These are phyloP conservation scores for Sphaerulina musiva DNA, from an alignment of 2,329 filamentous ascomycete genomes.

Conservation along the genomic window DNA sequence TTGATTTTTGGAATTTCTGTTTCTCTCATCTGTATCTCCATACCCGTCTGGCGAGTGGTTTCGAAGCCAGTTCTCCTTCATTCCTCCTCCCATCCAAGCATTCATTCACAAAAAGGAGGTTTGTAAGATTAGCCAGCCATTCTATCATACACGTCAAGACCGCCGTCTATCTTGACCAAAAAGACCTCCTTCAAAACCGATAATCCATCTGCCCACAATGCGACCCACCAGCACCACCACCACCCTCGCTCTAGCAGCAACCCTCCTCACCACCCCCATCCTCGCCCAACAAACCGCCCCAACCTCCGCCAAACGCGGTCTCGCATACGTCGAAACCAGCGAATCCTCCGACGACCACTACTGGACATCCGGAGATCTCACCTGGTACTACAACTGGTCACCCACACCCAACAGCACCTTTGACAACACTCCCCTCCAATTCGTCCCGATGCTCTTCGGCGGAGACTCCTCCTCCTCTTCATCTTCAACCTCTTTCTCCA, in stretches of 20 bases:
- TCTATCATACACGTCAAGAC: too few species aligned
- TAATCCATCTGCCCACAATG: conserved; percentile 14
- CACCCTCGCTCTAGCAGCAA: conserved; percentile 5
- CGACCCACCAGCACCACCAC: conserved; percentile 3
- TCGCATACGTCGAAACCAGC: conserved; percentile 58
- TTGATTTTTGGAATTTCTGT: too few species aligned
- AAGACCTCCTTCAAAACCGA: too few species aligned
- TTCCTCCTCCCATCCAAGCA: too few species aligned
- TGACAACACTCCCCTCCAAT: conserved; percentile 54
- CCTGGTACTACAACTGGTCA: conserved; percentile 82
- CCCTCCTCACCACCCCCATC: conserved; percentile 14
- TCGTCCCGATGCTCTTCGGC: conserved; percentile 78
- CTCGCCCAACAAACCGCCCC: conserved; percentile 14
- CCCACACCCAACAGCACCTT: conserved; percentile 41
- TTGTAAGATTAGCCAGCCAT: too few species aligned
- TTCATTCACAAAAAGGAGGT: too few species aligned
- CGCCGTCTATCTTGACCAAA: too few species aligned
- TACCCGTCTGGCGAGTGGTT: too few species aligned
- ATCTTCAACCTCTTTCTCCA: conserved; percentile 50
- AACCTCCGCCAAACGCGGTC: conserved; percentile 60
- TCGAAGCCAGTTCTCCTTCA: too few species aligned
- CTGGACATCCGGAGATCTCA: conserved; percentile 59
- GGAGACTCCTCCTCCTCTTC: too few species aligned
- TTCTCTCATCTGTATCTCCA: too few species aligned
- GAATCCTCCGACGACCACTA: conserved; percentile 57